Percentiles rank a stretch among this genome's conserved stretches.
Conservation (phyloP, 1,284 basidiomycete genomes). For the Puccinia hordei region DNA sequence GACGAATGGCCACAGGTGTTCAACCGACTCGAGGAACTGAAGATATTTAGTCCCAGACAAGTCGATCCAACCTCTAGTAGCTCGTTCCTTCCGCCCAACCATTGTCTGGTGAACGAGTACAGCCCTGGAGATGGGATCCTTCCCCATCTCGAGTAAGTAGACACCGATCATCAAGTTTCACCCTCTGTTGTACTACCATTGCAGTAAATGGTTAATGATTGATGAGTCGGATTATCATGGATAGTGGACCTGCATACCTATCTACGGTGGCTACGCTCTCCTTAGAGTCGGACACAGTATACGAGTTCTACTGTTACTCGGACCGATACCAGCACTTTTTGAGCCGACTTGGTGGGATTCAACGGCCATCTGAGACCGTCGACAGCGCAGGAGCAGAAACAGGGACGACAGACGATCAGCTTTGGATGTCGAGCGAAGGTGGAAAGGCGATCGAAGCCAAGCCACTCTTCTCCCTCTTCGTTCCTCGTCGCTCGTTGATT, state of each 20-base stretch:
- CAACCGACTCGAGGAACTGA: slow-evolving; percentile 66
- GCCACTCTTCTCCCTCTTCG: slow-evolving; percentile 72
- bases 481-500: slow-evolving; percentile 78
- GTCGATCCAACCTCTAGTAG: neutral
- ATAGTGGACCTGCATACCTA: slow-evolving; percentile 85
- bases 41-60: slow-evolving; percentile 65
- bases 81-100: slow-evolving; percentile 67
- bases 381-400: neutral
- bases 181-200: too few relatives aligned
- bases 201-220: too few relatives aligned
- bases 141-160: slow-evolving; percentile 65
- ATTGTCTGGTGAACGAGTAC: slow-evolving; percentile 87
- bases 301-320: slow-evolving; percentile 78
- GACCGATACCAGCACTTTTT: slow-evolving; percentile 53
- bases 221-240: too few relatives aligned
- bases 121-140: slow-evolving; percentile 81
- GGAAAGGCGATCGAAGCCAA: slow-evolving; percentile 66
- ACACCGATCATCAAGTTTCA: too few relatives aligned
- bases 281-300: slow-evolving; percentile 76
- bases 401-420: too few relatives aligned
- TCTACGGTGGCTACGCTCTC: slow-evolving; percentile 87
- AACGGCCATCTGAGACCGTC: neutral
- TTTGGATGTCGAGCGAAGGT: too few relatives aligned
- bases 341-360: neutral
- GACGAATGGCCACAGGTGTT: slow-evolving; percentile 70